Evolutionary conservation across 2,329 filamentous ascomycete species (phyloP).

Genomic region (Fusarium oxysporum): DNA sequence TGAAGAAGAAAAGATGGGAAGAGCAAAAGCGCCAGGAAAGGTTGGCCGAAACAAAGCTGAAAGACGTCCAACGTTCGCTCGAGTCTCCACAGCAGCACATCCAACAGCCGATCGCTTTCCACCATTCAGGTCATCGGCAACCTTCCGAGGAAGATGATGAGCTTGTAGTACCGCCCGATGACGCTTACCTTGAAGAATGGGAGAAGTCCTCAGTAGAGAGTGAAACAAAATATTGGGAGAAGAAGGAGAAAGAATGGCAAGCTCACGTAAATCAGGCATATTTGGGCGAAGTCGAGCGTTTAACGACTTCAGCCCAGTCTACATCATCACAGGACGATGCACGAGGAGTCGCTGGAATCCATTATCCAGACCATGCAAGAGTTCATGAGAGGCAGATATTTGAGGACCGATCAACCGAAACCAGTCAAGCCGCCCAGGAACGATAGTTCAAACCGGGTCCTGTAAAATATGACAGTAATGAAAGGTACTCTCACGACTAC

Average conservation of each 20-base stretch:
- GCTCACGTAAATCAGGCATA: background rate
- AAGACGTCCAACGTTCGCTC: background rate
- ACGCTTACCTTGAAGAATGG: background rate
- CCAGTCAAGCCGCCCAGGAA: too few relatives aligned
- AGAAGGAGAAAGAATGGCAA: background rate
- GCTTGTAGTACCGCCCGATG: too few relatives aligned
- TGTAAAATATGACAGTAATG: too few relatives aligned
- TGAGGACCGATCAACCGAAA: fast-evolving
- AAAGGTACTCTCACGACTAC: background rate
- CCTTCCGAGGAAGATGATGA: background rate
- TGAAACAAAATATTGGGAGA: background rate
- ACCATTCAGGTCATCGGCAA: background rate
- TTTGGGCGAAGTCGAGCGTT: background rate
- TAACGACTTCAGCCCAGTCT: background rate
- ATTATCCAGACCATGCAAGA: too few relatives aligned
- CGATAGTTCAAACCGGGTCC: background rate
- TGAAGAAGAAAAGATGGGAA: background rate
- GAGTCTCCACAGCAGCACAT: background rate
- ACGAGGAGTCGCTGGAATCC: fast-evolving
- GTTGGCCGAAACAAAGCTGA: background rate
- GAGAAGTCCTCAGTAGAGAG: background rate
- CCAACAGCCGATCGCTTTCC: fast-evolving
- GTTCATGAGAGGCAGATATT: too few relatives aligned
- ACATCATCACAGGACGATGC: background rate
- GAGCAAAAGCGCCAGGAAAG: background rate